Base-by-base conservation (phyloP, 2,329 filamentous ascomycete species). In the Talaromyces sp. region DNA sequence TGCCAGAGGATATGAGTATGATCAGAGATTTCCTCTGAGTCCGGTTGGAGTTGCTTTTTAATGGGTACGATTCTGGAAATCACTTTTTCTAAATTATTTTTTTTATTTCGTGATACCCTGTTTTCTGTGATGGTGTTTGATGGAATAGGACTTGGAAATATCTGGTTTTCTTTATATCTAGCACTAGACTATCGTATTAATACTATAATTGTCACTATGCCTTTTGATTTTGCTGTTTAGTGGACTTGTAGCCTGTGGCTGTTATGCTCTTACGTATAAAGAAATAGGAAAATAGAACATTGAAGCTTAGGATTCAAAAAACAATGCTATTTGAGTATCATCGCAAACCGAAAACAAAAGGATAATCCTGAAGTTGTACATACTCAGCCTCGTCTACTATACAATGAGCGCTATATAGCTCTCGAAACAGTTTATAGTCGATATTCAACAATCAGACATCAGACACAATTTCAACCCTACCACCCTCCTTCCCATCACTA, bases 401-500 rank as follows among this genome's bases (percentile, higher is more conserved):
- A 56, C 33, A 56, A 39, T 56, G 10, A 37, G 8, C 22, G 19
- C 19, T 9, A 14, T 56, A 37, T 56, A 22, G 19, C n/a, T 14
- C n/a, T 24, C 19, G 13, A 54, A 37, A 14, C n/a, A 2, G 7
- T 13, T n/a, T 6, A 2, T 19, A 13, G 14, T 16, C 22, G 22
- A 56, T 56, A 22, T 37, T 19, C 31, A 13, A 33, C 6, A 7
- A 59, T 59, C 37, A 59, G 50, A 62, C 37, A 59, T 65, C 64
- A 54, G 59, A 63, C 22, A 66, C 60, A 43, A 66, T 66, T 27
- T 66, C 60, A 31, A 66, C 64, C 43, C 39, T 66, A 52, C 64
- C 64, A 39, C 54, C 50, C n/a, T 62, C 63, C 64, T 76, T 75
- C 57, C 69, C 69, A 54, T 68, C 65, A 61, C 73, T 71, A 49